Conservation (phyloP, 2,329 filamentous ascomycete genomes). For the Penicillium janthinellum region DNA sequence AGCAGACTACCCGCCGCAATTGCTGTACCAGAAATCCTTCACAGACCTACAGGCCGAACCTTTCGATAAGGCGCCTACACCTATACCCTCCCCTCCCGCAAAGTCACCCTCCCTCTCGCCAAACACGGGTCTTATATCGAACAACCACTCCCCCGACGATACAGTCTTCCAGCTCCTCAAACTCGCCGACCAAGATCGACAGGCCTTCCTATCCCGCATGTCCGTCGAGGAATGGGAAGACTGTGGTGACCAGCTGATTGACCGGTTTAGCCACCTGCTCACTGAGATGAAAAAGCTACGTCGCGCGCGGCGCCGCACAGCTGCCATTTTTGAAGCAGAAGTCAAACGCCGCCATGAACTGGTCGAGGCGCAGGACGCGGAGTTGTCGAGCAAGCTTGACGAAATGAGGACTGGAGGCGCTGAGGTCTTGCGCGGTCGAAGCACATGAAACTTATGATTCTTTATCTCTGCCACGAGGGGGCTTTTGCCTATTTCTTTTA, state of each 20-base stretch:
- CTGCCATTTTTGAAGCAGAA: constrained; percentile 57
- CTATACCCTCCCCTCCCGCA: constrained; percentile 27
- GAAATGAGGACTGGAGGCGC: constrained; percentile 59
- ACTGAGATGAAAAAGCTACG: constrained; percentile 55
- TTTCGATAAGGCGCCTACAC: constrained; percentile 49
- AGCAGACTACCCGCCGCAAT: constrained; percentile 52
- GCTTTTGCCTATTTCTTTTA: neutral
- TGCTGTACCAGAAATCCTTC: constrained; percentile 51
- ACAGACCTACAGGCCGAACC: constrained; percentile 52
- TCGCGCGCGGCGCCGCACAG: constrained; percentile 56
- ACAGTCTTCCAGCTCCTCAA: constrained; percentile 42
- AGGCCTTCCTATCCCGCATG: constrained; percentile 55
- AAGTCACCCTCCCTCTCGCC: constrained; percentile 25
- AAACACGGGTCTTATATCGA: constrained; percentile 21
- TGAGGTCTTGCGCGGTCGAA: constrained; percentile 52
- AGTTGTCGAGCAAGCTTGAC: constrained; percentile 53
- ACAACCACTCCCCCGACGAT: constrained; percentile 31
- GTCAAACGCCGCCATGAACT: constrained; percentile 55
- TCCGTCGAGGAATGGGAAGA: constrained; percentile 62
- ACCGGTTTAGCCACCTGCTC: constrained; percentile 55
- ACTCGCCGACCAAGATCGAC: constrained; percentile 45
- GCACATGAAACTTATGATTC: constrained; percentile 24
- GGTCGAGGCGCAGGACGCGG: constrained; percentile 52
- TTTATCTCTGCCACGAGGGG: neutral
- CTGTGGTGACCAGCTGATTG: constrained; percentile 62